A percentile compares a stretch with the other conserved stretches of the same genome.
These are phyloP conservation scores for Pyrenophora tritici-repentis DNA, from an alignment of 2,329 filamentous ascomycete species.

Conservation along the genomic window DNA sequence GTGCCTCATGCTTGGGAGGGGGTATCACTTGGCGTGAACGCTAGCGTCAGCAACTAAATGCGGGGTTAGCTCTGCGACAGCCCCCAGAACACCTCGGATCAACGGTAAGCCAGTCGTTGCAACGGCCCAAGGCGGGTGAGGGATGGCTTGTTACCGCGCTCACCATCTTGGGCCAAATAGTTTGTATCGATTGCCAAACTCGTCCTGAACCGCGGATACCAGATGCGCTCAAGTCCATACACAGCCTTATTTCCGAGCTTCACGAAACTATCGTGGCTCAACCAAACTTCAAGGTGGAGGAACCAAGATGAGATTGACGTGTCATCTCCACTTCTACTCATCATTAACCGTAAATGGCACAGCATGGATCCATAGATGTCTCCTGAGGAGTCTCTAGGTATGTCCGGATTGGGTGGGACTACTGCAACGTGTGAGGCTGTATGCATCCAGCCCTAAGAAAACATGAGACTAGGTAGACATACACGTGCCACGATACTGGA, in stretches of 20 bases:
- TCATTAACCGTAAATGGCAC: too few species aligned
- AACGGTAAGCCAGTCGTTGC: slow-evolving; percentile 5
- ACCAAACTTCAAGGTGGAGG: not conserved
- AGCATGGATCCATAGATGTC: too few species aligned
- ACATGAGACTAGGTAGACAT: too few species aligned
- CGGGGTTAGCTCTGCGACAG: slow-evolving; percentile 23
- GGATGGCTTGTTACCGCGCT: not conserved
- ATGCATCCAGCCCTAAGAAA: too few species aligned
- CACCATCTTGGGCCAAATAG: not conserved
- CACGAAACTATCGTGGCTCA: not conserved
- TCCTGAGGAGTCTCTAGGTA: too few species aligned
- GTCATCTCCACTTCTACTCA: not conserved
- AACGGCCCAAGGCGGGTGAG: not conserved
- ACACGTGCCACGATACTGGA: too few species aligned
- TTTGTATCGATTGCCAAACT: not conserved
- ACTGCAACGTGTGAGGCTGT: too few species aligned
- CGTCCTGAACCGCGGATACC: not conserved
- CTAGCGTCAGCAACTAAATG: slow-evolving; percentile 23
- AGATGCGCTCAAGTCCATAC: not conserved
- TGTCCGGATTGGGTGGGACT: too few species aligned
- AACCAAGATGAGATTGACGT: not conserved
- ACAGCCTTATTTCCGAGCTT: not conserved
- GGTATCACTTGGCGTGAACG: slow-evolving; percentile 27
- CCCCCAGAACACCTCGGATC: slow-evolving; percentile 3
- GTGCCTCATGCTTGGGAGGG: slow-evolving; percentile 22